Percentiles rank a stretch among this genome's conserved stretches.
phyloP scores from a whole-genome alignment of 2,329 filamentous ascomycete species.

The Penicillium paneum region DNA sequence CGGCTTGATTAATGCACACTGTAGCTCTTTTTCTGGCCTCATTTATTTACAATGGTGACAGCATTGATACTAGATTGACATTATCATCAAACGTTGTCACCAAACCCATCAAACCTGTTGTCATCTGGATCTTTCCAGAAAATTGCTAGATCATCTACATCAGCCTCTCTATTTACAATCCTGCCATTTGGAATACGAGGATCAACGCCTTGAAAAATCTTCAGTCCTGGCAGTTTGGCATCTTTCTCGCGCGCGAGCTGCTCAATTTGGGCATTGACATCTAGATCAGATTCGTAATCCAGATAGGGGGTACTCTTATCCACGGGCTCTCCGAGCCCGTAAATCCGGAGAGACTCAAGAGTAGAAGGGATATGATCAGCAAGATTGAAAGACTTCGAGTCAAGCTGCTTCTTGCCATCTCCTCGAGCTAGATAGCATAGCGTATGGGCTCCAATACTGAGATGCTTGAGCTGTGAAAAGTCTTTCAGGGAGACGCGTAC shows the following conservation, averaged over 20 bases:
- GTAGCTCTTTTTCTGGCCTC: too few relatives aligned
- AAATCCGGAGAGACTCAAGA: neutral
- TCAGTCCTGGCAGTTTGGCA: neutral
- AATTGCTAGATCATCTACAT: too few relatives aligned
- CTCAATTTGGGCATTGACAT: neutral
- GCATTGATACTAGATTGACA: too few relatives aligned
- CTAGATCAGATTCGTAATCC: neutral
- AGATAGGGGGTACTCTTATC: too few relatives aligned
- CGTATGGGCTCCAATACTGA: neutral
- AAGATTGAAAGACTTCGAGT: neutral
- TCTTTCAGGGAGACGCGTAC: neutral
- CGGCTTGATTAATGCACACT: too few relatives aligned
- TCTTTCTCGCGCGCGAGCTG: neutral
- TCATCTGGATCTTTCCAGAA: neutral
- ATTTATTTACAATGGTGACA: too few relatives aligned
- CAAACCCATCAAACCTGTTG: neutral
- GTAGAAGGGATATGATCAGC: neutral
- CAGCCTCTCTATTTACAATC: neutral
- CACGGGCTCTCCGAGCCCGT: neutral
- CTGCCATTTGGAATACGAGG: neutral
- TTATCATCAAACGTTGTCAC: too few relatives aligned
- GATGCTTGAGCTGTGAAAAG: neutral
- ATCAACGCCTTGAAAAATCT: neutral
- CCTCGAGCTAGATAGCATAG: neutral
- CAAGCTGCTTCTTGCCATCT: neutral